Evolutionary conservation across 1,284 basidiomycete species (phyloP).

Genomic region (Sporisorium iseilematis-ciliati): DNA sequence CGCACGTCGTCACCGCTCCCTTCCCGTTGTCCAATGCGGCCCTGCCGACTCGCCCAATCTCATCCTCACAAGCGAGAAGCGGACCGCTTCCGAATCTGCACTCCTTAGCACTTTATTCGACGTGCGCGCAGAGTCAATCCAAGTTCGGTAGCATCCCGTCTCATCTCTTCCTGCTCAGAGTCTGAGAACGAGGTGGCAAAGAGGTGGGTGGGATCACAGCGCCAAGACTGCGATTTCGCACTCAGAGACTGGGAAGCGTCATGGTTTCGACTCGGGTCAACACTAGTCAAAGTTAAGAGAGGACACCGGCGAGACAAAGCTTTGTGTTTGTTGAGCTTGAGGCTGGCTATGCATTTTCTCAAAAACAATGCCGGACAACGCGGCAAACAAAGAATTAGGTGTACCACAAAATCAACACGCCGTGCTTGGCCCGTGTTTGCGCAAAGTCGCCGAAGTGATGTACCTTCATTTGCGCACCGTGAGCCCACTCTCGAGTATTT

Average conservation of each 20-base stretch:
- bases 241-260: neutral
- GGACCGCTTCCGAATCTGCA: too few species aligned
- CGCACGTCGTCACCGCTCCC: too few species aligned
- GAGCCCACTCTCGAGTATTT: neutral
- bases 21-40: too few species aligned
- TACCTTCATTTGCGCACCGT: neutral
- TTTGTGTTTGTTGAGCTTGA: neutral
- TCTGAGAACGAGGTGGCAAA: too few species aligned
- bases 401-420: neutral
- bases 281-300: neutral
- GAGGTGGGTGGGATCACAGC: too few species aligned
- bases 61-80: too few species aligned
- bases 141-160: too few species aligned
- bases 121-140: too few species aligned
- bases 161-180: too few species aligned
- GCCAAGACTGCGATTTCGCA: too few species aligned
- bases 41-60: too few species aligned
- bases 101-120: too few species aligned
- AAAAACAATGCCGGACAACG: neutral
- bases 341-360: neutral
- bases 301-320: neutral
- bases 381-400: neutral
- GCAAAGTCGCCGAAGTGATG: neutral
- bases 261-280: conserved; percentile 1
- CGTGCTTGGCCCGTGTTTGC: neutral